A percentile compares a stretch with the other conserved stretches of the same genome.
phyloP scores from a whole-genome alignment of 192 early-diverging fungal genomes.

The Mortierella claussenii region DNA sequence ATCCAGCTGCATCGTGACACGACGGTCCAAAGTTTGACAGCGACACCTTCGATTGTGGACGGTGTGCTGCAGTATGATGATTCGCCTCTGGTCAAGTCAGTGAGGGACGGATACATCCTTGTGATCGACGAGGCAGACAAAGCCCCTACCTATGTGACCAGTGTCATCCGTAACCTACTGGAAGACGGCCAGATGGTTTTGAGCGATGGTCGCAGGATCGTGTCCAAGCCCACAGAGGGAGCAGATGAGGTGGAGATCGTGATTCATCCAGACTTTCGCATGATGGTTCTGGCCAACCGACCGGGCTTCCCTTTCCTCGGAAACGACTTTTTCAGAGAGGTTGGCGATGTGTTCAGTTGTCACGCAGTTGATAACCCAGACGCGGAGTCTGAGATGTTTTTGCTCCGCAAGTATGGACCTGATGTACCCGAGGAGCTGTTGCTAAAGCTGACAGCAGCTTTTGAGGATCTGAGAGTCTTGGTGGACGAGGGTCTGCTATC shows the following conservation, averaged over 20 bases:
- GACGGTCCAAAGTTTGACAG: conserved; percentile 80
- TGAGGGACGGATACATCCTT: conserved; percentile 67
- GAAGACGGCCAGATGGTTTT: conserved; percentile 86
- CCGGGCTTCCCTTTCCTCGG: conserved; percentile 82
- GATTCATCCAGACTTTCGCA: conserved; percentile 76
- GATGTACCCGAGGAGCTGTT: conserved; percentile 75
- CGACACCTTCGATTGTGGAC: conserved; percentile 76
- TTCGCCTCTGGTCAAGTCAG: conserved; percentile 70
- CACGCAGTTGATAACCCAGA: conserved; percentile 86
- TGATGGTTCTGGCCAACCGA: conserved; percentile 87
- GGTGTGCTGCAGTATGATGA: conserved; percentile 79
- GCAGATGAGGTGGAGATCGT: conserved; percentile 59
- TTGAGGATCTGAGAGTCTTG: conserved; percentile 74
- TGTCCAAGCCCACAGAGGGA: conserved; percentile 59
- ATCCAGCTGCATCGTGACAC: conserved; percentile 85
- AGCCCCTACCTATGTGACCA: conserved; percentile 82
- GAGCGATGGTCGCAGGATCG: conserved; percentile 79
- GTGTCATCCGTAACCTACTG: conserved; percentile 75
- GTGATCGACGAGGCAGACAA: conserved; percentile 89
- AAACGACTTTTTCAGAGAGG: conserved; percentile 85
- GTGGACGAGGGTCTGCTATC: conserved; percentile 81
- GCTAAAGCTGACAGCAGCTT: conserved; percentile 71
- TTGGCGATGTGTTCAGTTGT: conserved; percentile 81
- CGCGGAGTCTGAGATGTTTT: conserved; percentile 73
- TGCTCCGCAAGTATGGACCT: conserved; percentile 78